Evolutionary conservation across 179 eudicot genomes (phyloP).

Genomic region (Silene coronaria): DNA sequence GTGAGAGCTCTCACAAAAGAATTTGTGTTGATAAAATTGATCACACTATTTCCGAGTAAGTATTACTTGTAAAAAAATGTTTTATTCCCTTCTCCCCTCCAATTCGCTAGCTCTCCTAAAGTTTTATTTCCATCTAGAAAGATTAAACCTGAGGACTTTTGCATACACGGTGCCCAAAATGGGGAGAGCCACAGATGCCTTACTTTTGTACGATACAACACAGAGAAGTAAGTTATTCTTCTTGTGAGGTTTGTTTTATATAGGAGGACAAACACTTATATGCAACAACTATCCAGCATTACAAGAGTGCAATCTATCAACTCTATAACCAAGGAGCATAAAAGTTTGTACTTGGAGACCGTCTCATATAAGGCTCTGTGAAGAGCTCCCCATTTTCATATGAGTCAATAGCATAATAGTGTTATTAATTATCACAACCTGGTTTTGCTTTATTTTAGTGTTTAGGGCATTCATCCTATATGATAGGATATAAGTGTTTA

Average conservation of each 20-base stretch:
- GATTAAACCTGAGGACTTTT: constrained; percentile 76
- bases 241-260: neutral
- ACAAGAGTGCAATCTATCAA: too few species aligned
- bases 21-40: constrained; percentile 79
- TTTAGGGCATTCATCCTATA: too few species aligned
- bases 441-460: too few species aligned
- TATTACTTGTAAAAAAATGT: neutral
- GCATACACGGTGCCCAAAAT: constrained; percentile 86
- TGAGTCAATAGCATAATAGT: too few species aligned
- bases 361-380: neutral
- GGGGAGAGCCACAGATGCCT: constrained; percentile 92
- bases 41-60: constrained; percentile 75
- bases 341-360: neutral
- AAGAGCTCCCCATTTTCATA: neutral
- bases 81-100: neutral
- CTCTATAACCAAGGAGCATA: too few species aligned
- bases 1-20: constrained; percentile 58
- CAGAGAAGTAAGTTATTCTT: constrained; percentile 59
- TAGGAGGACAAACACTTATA: neutral
- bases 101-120: constrained; percentile 52
- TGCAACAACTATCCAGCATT: neutral
- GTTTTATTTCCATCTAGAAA: constrained; percentile 84
- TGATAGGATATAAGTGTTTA: too few species aligned
- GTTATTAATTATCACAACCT: too few species aligned
- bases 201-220: constrained; percentile 71